These are phyloP conservation scores for Prunella vulgaris DNA, from an alignment of 257 asterid species.

Conservation along the genomic window DNA sequence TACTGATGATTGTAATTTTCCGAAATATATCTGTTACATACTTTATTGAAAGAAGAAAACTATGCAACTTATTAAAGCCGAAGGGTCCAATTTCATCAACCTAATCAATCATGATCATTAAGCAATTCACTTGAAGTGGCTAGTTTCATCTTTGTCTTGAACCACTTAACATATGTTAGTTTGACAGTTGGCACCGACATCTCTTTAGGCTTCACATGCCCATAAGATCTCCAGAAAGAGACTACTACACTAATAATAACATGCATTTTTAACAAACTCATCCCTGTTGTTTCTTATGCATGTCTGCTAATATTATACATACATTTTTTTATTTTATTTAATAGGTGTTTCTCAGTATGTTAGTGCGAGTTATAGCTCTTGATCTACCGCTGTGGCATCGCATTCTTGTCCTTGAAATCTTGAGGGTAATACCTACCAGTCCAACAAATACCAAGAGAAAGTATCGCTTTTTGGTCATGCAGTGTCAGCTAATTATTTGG, in stretches of 20 bases:
- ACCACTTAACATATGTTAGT: slow-evolving; percentile 2
- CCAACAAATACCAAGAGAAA: slow-evolving; percentile 7
- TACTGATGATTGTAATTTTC: too few species aligned
- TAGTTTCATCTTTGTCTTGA: background rate
- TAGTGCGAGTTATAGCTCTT: slow-evolving; percentile 77
- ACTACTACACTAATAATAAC: background rate
- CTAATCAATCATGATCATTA: background rate
- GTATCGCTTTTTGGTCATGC: slow-evolving; percentile 7
- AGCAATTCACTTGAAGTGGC: background rate
- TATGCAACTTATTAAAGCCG: background rate
- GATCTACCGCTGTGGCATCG: slow-evolving; percentile 99
- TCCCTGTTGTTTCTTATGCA: slow-evolving; percentile 17
- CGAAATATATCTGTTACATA: too few species aligned
- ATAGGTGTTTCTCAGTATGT: slow-evolving; percentile 95
- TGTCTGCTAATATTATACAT: slow-evolving; percentile 10
- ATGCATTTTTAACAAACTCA: background rate
- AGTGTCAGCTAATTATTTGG: slow-evolving; percentile 22
- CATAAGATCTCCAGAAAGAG: slow-evolving; percentile 14
- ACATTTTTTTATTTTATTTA: background rate
- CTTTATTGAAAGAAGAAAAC: background rate
- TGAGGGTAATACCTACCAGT: slow-evolving; percentile 64
- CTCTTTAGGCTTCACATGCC: background rate
- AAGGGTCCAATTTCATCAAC: slow-evolving; percentile 5
- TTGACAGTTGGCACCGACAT: background rate
- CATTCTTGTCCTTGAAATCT: slow-evolving; percentile 90